Evolutionary conservation across 2,329 filamentous ascomycete genomes (phyloP).

Genomic region (Fusarium sacchari): DNA sequence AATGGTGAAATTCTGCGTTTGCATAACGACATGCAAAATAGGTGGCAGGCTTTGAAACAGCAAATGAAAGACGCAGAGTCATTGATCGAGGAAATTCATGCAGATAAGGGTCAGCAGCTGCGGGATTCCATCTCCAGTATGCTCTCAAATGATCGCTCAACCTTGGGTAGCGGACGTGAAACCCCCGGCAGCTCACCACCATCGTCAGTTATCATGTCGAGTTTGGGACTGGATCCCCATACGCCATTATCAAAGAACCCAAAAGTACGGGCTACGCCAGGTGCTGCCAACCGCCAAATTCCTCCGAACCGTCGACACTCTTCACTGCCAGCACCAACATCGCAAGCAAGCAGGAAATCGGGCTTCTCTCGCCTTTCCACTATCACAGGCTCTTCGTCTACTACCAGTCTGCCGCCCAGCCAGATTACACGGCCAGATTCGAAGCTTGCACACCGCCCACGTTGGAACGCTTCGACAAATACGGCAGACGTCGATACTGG

Average conservation of each 20-base stretch:
- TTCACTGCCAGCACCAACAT: slow-evolving; percentile 58
- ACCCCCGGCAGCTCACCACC: slow-evolving; percentile 75
- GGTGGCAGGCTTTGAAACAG: slow-evolving; percentile 79
- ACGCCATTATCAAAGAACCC: slow-evolving; percentile 56
- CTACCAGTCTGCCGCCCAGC: slow-evolving; percentile 55
- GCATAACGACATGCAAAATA: slow-evolving; percentile 84
- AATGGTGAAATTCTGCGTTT: slow-evolving; percentile 94
- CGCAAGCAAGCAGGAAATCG: slow-evolving; percentile 54
- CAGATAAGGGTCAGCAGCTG: slow-evolving; percentile 76
- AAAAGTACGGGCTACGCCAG: slow-evolving; percentile 60
- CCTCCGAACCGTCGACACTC: slow-evolving; percentile 58
- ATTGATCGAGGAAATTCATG: slow-evolving; percentile 76
- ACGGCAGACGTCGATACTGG: slow-evolving; percentile 71
- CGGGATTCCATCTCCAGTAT: slow-evolving; percentile 95
- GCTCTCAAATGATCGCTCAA: slow-evolving; percentile 82
- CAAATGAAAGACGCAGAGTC: slow-evolving; percentile 82
- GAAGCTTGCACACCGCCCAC: slow-evolving; percentile 67
- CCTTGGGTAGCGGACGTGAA: slow-evolving; percentile 73
- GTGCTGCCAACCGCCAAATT: slow-evolving; percentile 57
- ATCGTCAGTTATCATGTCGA: slow-evolving; percentile 70
- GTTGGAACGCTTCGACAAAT: slow-evolving; percentile 78
- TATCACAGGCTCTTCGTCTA: slow-evolving; percentile 59
- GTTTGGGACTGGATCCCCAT: slow-evolving; percentile 59
- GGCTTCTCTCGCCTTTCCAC: slow-evolving; percentile 58
- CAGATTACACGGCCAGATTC: slow-evolving; percentile 57